Evolutionary conservation across 345 rosid species (phyloP).

Genomic region (Carallia brachiata): DNA sequence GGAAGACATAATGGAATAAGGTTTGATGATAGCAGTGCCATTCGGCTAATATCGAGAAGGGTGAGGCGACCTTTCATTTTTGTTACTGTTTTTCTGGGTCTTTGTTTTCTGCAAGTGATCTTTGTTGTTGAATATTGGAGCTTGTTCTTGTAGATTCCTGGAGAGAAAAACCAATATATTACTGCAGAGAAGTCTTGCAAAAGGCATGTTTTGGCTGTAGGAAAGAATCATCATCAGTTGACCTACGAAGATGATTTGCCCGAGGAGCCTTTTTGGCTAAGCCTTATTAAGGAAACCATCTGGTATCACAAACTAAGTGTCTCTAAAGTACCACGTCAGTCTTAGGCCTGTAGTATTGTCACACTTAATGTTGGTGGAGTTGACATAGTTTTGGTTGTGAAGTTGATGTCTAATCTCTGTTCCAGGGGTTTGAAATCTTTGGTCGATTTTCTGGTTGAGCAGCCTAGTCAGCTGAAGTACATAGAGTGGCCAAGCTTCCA

Average conservation of each 20-base stretch:
- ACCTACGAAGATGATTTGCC: slow-evolving; percentile 27
- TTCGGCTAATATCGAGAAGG: slow-evolving; percentile 9
- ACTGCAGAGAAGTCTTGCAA: background rate
- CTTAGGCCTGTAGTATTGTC: background rate
- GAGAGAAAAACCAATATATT: slow-evolving; percentile 12
- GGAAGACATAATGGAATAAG: slow-evolving; percentile 16
- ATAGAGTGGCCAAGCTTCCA: slow-evolving; percentile 80
- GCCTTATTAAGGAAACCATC: slow-evolving; percentile 38
- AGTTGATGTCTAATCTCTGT: background rate
- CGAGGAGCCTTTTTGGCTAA: slow-evolving; percentile 47
- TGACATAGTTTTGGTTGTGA: background rate
- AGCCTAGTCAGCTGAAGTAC: slow-evolving; percentile 77
- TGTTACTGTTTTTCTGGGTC: background rate
- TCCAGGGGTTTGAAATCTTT: slow-evolving; percentile 55
- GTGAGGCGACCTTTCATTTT: slow-evolving; percentile 19
- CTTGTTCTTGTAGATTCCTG: slow-evolving; percentile 17
- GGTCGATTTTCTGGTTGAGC: slow-evolving; percentile 57
- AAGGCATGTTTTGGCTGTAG: slow-evolving; percentile 17
- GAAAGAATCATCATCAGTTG: slow-evolving; percentile 27
- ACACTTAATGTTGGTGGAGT: background rate
- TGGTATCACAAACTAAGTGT: slow-evolving; percentile 34
- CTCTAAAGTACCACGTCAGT: background rate
- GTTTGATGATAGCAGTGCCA: background rate
- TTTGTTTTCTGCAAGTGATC: background rate
- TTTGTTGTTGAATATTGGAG: slow-evolving; percentile 10